These are phyloP conservation scores for Collybia mongolica DNA, from an alignment of 768 basidiomycete species.

Conservation along the genomic window DNA sequence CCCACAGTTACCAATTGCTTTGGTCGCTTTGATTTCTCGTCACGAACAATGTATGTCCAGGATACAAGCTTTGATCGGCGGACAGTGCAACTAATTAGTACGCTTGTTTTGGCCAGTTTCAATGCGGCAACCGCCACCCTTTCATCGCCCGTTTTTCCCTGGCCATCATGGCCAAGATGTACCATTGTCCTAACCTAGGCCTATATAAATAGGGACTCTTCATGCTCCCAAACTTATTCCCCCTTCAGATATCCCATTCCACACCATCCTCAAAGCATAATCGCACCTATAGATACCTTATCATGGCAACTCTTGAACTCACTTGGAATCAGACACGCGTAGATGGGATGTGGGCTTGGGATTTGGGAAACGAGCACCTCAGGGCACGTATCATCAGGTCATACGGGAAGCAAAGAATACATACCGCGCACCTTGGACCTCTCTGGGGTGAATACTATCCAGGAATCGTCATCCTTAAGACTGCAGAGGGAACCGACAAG, in stretches of 20 bases:
- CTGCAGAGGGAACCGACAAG: slow-evolving; percentile 22
- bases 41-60: no score
- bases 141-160: background rate
- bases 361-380: slow-evolving; percentile 14
- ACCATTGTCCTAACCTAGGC: slow-evolving; percentile 8
- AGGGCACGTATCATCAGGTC: slow-evolving; percentile 18
- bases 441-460: slow-evolving; percentile 10
- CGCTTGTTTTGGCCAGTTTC: background rate
- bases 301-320: slow-evolving; percentile 28
- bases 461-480: slow-evolving; percentile 29
- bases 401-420: slow-evolving; percentile 17
- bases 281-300: background rate
- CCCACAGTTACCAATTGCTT: no score
- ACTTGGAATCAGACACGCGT: slow-evolving; percentile 16
- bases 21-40: no score
- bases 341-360: slow-evolving; percentile 28
- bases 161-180: background rate
- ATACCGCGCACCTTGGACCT: slow-evolving; percentile 19
- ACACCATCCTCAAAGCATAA: background rate
- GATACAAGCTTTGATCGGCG: no score
- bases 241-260: background rate
- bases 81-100: background rate
- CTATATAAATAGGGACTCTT: background rate
- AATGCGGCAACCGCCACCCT: background rate
- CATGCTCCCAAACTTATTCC: background rate